Evolutionary conservation across 2,329 filamentous ascomycete species (phyloP).

Genomic region (Dothideomycetes sp.): DNA sequence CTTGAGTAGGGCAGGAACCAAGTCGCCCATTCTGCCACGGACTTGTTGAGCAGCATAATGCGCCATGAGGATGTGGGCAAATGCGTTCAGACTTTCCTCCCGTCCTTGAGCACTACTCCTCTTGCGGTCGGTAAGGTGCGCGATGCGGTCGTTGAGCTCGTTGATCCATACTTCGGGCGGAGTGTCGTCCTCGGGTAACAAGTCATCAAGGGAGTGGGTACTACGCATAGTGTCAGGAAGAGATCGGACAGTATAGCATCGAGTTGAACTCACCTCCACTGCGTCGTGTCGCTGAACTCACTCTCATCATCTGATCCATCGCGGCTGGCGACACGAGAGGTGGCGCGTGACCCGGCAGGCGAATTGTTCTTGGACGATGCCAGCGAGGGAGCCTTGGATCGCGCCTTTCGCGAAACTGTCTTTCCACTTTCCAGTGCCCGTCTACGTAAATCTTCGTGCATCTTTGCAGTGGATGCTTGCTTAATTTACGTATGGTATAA

Average conservation of each 20-base stretch:
- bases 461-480: too few relatives aligned
- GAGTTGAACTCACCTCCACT: constrained; percentile 37
- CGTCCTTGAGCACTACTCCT: constrained; percentile 62
- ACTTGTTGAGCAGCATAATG: constrained; percentile 57
- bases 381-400: constrained; percentile 44
- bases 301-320: constrained; percentile 53
- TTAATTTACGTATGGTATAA: too few relatives aligned
- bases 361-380: constrained; percentile 49
- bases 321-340: constrained; percentile 50
- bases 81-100: constrained; percentile 51
- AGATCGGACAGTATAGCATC: neutral
- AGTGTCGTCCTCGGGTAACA: constrained; percentile 40
- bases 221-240: constrained; percentile 22
- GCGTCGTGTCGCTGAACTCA: constrained; percentile 48
- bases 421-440: constrained; percentile 63
- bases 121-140: constrained; percentile 67
- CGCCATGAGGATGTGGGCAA: constrained; percentile 54
- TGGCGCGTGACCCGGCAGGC: constrained; percentile 44
- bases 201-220: constrained; percentile 57
- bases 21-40: constrained; percentile 46
- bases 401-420: constrained; percentile 59
- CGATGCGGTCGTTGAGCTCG: constrained; percentile 53
- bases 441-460: constrained; percentile 42
- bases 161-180: constrained; percentile 47
- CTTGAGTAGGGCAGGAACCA: constrained; percentile 55